Percentiles rank a stretch among this genome's conserved stretches.
These are phyloP conservation scores for Nicotiana tabacum DNA, from an alignment of 257 asterid species.

Conservation along the genomic window DNA sequence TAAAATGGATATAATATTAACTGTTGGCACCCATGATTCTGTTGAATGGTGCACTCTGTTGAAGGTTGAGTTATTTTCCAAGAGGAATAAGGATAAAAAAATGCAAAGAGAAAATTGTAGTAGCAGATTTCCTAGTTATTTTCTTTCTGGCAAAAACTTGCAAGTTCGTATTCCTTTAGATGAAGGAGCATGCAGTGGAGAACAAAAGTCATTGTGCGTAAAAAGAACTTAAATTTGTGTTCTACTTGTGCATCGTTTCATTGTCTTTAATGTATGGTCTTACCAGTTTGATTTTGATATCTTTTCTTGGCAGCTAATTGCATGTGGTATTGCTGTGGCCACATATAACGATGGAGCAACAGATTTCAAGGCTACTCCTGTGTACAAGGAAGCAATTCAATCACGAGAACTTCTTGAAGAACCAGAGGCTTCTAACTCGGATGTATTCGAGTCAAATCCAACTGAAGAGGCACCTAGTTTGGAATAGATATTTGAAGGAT, in stretches of 20 bases:
- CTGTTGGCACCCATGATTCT: no score
- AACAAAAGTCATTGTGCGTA: not conserved
- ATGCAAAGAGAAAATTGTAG: not conserved
- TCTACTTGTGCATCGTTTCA: not conserved
- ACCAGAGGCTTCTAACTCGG: conserved; percentile 67
- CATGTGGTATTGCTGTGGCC: conserved; percentile 81
- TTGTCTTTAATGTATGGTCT: not conserved
- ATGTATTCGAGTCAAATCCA: conserved; percentile 89
- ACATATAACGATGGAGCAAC: conserved; percentile 85
- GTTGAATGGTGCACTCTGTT: no score
- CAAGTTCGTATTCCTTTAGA: not conserved
- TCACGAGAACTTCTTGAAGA: conserved; percentile 71
- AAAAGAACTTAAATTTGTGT: not conserved
- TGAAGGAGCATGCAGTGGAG: not conserved
- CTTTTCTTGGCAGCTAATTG: conserved; percentile 45
- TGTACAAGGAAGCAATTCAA: conserved; percentile 76
- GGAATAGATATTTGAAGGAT: conserved; percentile 42
- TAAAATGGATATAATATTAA: no score
- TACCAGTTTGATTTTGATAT: not conserved
- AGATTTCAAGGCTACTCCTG: conserved; percentile 86
- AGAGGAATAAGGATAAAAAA: no score
- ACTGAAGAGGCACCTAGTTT: conserved; percentile 85
- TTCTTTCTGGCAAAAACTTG: not conserved
- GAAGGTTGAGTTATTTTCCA: no score
- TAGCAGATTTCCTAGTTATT: not conserved